Base-by-base conservation (phyloP, 1,284 basidiomycete genomes). In the Leccinum griseonigrum region DNA sequence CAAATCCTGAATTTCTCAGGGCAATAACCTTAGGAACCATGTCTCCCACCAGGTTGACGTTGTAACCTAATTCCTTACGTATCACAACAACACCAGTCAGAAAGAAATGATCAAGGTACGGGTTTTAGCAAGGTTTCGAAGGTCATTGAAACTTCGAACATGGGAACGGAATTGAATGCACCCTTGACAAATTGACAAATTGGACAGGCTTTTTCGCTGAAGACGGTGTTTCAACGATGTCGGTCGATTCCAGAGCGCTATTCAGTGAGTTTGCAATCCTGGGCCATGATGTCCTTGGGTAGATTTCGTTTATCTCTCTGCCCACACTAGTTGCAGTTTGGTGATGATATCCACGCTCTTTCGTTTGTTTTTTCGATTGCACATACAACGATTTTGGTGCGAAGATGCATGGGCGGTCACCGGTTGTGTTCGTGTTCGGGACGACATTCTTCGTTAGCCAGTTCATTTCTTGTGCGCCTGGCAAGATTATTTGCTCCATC, bases 341-440 rank as follows among this genome's bases (percentile, higher is more conserved):
- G 29, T 16, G 1, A 29, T 31, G 51, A n/a, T 31, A 31, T 31
- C 29, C 29, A 54, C 18, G 9, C 52, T 54, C 29, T 32, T 54
- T 54, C 52, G 52, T 7, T 18, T 53, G 29, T 53, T n/a, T 14
- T 31, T 53, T 28, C 16, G 52, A 32, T 32, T 53, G n/a, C n/a
- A 31, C 14, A 53, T 53, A 53, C 31, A 29, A 32, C 52, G 52
- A 18, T 34, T 34, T 14, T 14, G 18, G 52, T 54, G 52, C 31
- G 52, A 54, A 34, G 52, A 54, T 32, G 18, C 18, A 1, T 69
- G 68, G 70, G 67, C 68, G 14, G 56, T 53, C 22, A 1, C 22
- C 22, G 0, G 22, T 67, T 18, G 52, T 34, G 18, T 54, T 54
- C 31, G 11, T 34, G 14, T 32, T 54, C 31, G 52, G 52, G 31